Evolutionary conservation across 805 yeast species (phyloP), one percentile per base, ranked within the genome.

Genomic region (Yarrowia osloensis): DNA sequence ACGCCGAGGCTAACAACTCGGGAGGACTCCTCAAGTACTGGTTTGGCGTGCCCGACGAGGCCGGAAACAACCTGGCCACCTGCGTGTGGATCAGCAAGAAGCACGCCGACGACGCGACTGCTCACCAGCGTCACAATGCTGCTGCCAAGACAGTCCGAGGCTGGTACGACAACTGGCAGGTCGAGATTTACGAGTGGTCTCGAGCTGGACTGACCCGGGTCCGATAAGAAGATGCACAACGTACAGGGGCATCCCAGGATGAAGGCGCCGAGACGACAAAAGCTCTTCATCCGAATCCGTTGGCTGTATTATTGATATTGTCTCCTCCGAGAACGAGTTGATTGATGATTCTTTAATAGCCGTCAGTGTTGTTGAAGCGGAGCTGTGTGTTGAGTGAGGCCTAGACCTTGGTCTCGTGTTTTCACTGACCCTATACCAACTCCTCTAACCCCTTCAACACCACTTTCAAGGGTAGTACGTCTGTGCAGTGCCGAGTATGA

Each of bases 11-110:
- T 19, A 79, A 74, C 69, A 59, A 33, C 13, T 73, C 78, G 7
- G 81, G 81, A 1, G 81, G 81, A 0, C 72, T 79, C 8, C 70
- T 79, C 65, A 79, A 79, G 68, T 79, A 79, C 70, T 79, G 81
- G 80, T 79, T 73, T 68, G 81, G 81, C 0, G 70, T 73, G 6
- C 81, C 81, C 1, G 76, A 79, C 67, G 73, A 72, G 28, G 65
- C 68, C 9, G 81, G 78, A 0, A 72, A 74, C 65, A 79, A 79
- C 67, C 70, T 79, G 49, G 81, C 81, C 2, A 79, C 81, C 3
- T 79, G 81, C 67, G 74, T 79, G 75, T 79, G 81, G 81, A 69
- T 71, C 24, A 67, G 68, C 55, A 71, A 68, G 28, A 68, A 68
- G 12, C 76, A 77, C 44, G 81, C 81, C 1, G 70, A 69, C 31